Evolutionary conservation across 805 yeast species (phyloP), one percentile per base, ranked within the genome.

Genomic region (Candida loeiensis): DNA sequence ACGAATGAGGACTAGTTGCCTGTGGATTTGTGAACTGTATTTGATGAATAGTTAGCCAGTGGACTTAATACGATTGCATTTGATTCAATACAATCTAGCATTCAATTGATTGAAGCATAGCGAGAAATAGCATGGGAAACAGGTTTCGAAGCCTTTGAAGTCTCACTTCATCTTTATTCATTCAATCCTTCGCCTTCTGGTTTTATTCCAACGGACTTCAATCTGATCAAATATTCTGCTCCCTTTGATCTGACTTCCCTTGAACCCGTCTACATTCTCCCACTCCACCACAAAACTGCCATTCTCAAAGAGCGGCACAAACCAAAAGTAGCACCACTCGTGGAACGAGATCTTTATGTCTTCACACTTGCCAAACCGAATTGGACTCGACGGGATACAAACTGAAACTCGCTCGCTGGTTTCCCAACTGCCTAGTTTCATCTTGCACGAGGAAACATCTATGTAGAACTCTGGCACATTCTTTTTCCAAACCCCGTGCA

Each of bases 231-330:
- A 82, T 8, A 74, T 48, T 45, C 67, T 64, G 3, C 63, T 40
- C 0, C 89, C 89, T 46, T 71, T 74, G 34, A 64, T 65, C n/a
- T 54, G 51, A 1, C 79, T 71, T 1, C 93, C 95, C 46, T 73
- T 71, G 42, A 69, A 70, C 0, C 95, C 95, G 58, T 85, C 95
- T 49, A 82, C 63, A 0, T 75, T 71, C 2, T 66, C 64, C 68
- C 67, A 61, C 3, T 17, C 9, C 6, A 43, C 32, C 8, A 25
- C 25, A 15, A 4, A 9, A 9, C 25, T 19, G 11, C 22, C 28
- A 4, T 20, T 36, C 29, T 54, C 58, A 28, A 79, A 28, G 53
- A 41, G 34, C 46, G 46, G 25, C 36, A 62, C 59, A 41, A 63
- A 56, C 69, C 70, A 64, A 15, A 51, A 40, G 42, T 51, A 63